Evolutionary conservation across 1,284 basidiomycete species (phyloP).

Genomic region (Irpex lacteus): DNA sequence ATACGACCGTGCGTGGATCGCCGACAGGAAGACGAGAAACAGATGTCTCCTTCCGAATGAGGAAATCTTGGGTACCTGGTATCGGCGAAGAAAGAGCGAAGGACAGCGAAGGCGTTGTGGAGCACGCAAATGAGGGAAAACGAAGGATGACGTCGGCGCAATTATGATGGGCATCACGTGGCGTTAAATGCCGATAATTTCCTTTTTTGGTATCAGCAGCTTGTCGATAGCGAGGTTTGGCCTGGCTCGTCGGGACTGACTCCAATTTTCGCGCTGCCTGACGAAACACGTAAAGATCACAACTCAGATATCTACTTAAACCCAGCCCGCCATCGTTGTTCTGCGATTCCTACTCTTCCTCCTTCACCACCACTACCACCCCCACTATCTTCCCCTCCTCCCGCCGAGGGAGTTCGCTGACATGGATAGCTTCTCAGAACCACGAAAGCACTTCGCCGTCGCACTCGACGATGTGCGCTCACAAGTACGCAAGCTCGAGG

Average conservation of each 20-base stretch:
- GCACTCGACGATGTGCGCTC: slow-evolving; percentile 53
- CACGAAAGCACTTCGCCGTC: slow-evolving; percentile 33
- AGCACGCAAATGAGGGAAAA: not conserved
- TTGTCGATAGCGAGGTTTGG: slow-evolving; percentile 2
- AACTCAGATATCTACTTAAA: not conserved
- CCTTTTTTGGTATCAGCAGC: not conserved
- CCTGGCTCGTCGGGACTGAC: not conserved
- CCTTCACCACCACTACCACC: slow-evolving; percentile 3
- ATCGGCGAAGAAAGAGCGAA: not conserved
- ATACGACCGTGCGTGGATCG: not conserved
- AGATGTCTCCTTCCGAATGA: not conserved
- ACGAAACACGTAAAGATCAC: slow-evolving; percentile 1
- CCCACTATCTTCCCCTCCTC: not conserved
- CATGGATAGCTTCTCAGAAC: slow-evolving; percentile 50
- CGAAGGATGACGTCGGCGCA: not conserved
- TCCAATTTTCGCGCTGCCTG: not conserved
- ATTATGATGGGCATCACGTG: not conserved
- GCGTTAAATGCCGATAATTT: not conserved
- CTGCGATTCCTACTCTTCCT: not conserved
- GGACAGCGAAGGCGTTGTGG: not conserved
- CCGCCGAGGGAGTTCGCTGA: not conserved
- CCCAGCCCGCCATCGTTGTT: not conserved
- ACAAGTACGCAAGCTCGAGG: slow-evolving; percentile 64
- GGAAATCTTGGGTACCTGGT: not conserved
- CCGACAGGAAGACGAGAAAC: not conserved